Conservation (phyloP, 495 filamentous ascomycete genomes). For the Penicillium roqueforti region DNA sequence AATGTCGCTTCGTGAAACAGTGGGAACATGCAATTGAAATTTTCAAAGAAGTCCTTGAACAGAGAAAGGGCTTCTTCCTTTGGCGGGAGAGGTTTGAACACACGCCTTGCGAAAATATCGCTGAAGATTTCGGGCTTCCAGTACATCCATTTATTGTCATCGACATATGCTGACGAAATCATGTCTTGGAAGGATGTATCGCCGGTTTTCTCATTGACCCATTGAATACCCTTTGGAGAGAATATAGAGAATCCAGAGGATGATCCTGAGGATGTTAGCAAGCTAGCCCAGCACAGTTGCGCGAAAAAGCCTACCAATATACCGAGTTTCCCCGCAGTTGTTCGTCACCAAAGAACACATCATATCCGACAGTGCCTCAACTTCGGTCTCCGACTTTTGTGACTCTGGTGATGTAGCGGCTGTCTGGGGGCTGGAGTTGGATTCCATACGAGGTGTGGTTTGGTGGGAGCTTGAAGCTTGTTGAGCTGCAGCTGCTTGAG, state of each 20-base stretch:
- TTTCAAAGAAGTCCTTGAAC: conserved; percentile 91
- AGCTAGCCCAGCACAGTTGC: conserved; percentile 1
- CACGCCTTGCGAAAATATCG: conserved; percentile 83
- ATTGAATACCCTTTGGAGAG: conserved; percentile 95
- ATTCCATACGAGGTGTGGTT: conserved; percentile 47
- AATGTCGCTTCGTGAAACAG: conserved; percentile 97
- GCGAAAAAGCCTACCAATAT: conserved; percentile 67
- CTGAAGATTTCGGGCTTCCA: conserved; percentile 96
- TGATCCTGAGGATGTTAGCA: conserved; percentile 58
- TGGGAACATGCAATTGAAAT: conserved; percentile 98
- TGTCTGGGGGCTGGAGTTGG: conserved; percentile 54
- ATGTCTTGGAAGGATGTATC: conserved; percentile 93
- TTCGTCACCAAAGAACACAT: conserved; percentile 99
- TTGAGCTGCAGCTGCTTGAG: conserved; percentile 26
- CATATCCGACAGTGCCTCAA: conserved; percentile 91
- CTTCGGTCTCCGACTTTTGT: conserved; percentile 62
- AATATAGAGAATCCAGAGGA: conserved; percentile 98
- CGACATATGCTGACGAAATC: conserved; percentile 77
- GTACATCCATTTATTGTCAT: conserved; percentile 90
- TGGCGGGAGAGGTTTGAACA: conserved; percentile 75
- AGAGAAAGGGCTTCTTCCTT: conserved; percentile 77
- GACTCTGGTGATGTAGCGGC: conserved; percentile 58
- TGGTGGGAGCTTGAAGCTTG: conserved; percentile 33
- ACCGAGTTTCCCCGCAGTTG: conserved; percentile 90
- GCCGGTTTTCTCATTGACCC: conserved; percentile 97